Conservation (phyloP, 2,329 filamentous ascomycete species). For the Paraphaeosphaeria minitans region DNA sequence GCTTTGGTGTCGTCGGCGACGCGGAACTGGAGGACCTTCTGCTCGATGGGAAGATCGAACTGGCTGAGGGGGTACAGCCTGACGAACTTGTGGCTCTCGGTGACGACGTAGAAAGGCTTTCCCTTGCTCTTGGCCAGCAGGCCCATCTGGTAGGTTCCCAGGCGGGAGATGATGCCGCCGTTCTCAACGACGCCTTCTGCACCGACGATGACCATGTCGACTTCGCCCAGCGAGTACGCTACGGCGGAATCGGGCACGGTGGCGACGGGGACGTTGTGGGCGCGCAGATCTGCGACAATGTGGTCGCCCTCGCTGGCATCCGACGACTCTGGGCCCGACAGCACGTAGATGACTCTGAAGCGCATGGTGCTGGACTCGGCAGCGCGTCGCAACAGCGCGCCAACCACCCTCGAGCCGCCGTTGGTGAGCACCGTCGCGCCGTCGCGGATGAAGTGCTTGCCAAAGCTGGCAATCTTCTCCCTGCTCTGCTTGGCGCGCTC, state of each 20-base stretch:
- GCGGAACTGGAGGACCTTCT: conserved; percentile 76
- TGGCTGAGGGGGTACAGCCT: conserved; percentile 83
- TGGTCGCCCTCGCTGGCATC: conserved; percentile 65
- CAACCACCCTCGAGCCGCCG: conserved; percentile 84
- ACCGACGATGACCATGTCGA: conserved; percentile 70
- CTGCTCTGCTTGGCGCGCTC: conserved; percentile 83
- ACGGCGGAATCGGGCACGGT: conserved; percentile 77
- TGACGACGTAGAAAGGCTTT: conserved; percentile 86
- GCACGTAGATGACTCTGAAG: conserved; percentile 81
- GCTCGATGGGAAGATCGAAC: conserved; percentile 78
- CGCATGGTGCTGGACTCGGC: conserved; percentile 68
- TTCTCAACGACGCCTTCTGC: conserved; percentile 91
- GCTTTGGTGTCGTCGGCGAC: conserved; percentile 52
- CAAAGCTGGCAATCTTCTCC: conserved; percentile 79
- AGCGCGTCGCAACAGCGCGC: conserved; percentile 74
- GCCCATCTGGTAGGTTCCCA: conserved; percentile 87
- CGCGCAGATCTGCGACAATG: conserved; percentile 73
- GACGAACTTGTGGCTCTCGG: conserved; percentile 97
- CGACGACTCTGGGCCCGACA: conserved; percentile 38
- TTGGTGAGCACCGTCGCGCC: conserved; percentile 86
- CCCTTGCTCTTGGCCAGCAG: conserved; percentile 74
- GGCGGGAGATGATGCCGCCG: conserved; percentile 85
- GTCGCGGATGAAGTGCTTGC: conserved; percentile 77
- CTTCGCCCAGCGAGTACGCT: conserved; percentile 77
- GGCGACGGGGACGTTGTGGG: conserved; percentile 79